Evolutionary conservation across 23 red algal species (phyloP), one percentile per base, ranked within the genome.

Genomic region (Cyanidium caldarium): DNA sequence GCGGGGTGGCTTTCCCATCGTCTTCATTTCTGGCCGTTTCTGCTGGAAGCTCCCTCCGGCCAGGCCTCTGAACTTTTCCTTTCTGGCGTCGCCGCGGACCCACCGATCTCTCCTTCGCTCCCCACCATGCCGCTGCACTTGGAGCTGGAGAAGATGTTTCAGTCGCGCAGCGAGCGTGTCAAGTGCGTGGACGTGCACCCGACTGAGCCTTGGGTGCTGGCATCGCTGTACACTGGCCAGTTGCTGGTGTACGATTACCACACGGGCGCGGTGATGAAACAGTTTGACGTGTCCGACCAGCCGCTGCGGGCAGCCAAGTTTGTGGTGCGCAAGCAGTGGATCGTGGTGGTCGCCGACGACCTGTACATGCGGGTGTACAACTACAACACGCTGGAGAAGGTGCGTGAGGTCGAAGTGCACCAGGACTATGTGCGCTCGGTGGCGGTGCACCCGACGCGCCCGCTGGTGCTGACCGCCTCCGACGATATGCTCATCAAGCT

Each of bases 351-450:
- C 13, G 80, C 83, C 0, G 90, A 95, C 71, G 90, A 95, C 38
- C 84, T 95, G 77, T 82, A 72, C 46, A 76, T 95, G 33, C 84
- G 90, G 37, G 85, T 86, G 42, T 95, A 95, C 38, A 95, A 95
- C 70, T 95, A 95, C 68, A 95, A 88, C 75, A 95, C 90, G 25
- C 87, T 87, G 83, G 90, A 95, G 65, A 95, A 95, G 79, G 70
- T 95, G 73, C 72, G 77, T 37, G 79, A 76, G 16, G 87, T 95
- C 43, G 90, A 95, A 40, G 90, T 82, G 26, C 90, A 95, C 56
- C 76, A 80, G 35, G 90, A 95, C 58, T 95, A 95, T 74, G 86
- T 95, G 40, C 69, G 90, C 33, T 72, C 70, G 35, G 57, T 95
- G 31, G 83, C 83, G 2, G 90, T 95, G 16, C 90, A 95, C 42